These are phyloP conservation scores for Fusarium sp. DNA, from an alignment of 2,329 filamentous ascomycete species.

Conservation along the genomic window DNA sequence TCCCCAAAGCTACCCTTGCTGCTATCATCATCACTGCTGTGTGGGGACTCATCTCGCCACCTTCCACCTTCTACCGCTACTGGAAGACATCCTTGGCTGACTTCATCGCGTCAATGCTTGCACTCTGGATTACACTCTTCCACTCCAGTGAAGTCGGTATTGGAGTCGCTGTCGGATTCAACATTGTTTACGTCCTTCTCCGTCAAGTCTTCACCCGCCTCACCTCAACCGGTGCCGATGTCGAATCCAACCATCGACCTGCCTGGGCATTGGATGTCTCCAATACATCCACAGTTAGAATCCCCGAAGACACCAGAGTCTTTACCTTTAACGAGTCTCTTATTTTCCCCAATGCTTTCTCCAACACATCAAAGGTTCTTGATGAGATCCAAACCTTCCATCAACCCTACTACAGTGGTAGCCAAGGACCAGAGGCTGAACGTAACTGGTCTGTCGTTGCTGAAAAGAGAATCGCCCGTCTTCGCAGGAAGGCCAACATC, in stretches of 20 bases:
- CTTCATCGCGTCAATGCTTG: conserved; percentile 71
- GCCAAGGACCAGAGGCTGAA: conserved; percentile 47
- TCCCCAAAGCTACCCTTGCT: conserved; percentile 72
- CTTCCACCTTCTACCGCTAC: conserved; percentile 69
- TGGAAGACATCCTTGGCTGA: conserved; percentile 74
- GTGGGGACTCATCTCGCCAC: conserved; percentile 68
- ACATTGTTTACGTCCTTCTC: conserved; percentile 69
- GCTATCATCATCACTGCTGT: conserved; percentile 76
- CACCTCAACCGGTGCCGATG: conserved; percentile 46
- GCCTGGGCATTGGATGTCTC: conserved; percentile 23
- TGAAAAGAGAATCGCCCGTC: conserved; percentile 58
- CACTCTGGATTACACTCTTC: conserved; percentile 73
- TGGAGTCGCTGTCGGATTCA: conserved; percentile 69
- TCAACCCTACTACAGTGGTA: conserved; percentile 52
- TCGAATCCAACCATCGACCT: conserved; percentile 47
- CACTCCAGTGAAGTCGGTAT: conserved; percentile 70
- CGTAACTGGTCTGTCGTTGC: conserved; percentile 66
- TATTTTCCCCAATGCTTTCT: conserved; percentile 71
- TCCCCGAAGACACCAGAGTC: conserved; percentile 63
- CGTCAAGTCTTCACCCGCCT: conserved; percentile 65
- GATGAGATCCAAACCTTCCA: conserved; percentile 61
- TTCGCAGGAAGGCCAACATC: conserved; percentile 56
- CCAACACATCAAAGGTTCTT: conserved; percentile 60
- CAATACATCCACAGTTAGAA: conserved; percentile 38
- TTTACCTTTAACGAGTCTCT: conserved; percentile 68